phyloP scores from a whole-genome alignment of 768 basidiomycete species.

The Boletellus emodensis region DNA sequence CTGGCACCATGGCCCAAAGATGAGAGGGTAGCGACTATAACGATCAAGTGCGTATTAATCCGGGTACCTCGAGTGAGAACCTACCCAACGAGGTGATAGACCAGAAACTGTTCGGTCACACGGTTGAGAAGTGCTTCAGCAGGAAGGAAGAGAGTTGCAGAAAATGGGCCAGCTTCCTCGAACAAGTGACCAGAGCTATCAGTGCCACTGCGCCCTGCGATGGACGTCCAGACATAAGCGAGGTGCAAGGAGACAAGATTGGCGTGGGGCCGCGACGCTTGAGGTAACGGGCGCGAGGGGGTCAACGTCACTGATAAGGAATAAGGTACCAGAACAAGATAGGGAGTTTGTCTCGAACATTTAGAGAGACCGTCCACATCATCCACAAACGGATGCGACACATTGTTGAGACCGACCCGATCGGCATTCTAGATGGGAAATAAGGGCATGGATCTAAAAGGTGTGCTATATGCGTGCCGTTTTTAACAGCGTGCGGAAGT shows the following conservation, averaged over 20 bases:
- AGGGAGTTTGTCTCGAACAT: constrained; percentile 29
- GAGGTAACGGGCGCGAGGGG: constrained; percentile 34
- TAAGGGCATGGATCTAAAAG: constrained; percentile 9
- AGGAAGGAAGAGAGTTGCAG: constrained; percentile 52
- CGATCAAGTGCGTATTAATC: constrained; percentile 9
- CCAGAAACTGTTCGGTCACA: constrained; percentile 51
- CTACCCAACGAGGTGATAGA: constrained; percentile 57
- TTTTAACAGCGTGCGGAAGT: constrained; percentile 49
- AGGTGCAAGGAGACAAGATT: constrained; percentile 38
- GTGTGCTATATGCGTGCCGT: constrained; percentile 33
- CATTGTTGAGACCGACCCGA: constrained; percentile 52
- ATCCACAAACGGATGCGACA: constrained; percentile 53
- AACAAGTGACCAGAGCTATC: constrained; percentile 25
- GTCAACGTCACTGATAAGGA: constrained; percentile 37
- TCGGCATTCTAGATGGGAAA: constrained; percentile 47
- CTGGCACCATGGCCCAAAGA: constrained; percentile 68
- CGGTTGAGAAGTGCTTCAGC: constrained; percentile 49
- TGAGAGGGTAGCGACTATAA: constrained; percentile 67
- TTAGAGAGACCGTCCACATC: constrained; percentile 40
- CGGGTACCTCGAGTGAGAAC: constrained; percentile 13
- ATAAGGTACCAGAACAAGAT: constrained; percentile 6
- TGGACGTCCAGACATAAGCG: constrained; percentile 38
- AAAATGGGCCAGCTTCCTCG: constrained; percentile 47
- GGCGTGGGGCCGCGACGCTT: constrained; percentile 23
- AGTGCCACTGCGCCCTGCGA: constrained; percentile 3